Percentiles rank a stretch among this genome's conserved stretches.
phyloP scores from a whole-genome alignment of 148 eudicot genomes.

The Vaccinium myrtillus region DNA sequence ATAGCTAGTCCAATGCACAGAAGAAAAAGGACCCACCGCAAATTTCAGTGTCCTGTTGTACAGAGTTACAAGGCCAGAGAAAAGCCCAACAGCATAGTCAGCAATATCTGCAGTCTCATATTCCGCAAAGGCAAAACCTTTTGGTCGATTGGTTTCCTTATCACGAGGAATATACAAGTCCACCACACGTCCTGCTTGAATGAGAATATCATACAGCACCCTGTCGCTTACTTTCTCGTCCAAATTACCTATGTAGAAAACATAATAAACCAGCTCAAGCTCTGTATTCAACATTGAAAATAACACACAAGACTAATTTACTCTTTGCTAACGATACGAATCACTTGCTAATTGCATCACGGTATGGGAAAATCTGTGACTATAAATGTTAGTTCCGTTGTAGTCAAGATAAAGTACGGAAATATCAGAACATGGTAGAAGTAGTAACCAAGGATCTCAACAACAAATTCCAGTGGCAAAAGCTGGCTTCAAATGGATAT shows the following conservation, averaged over 20 bases:
- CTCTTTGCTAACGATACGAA: background rate
- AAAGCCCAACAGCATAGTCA: conserved; percentile 84
- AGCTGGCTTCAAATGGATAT: too few species aligned
- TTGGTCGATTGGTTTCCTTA: conserved; percentile 80
- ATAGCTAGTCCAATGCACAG: background rate
- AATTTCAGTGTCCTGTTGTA: conserved; percentile 79
- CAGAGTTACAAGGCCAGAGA: conserved; percentile 85
- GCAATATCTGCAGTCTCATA: conserved; percentile 89
- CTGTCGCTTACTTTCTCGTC: conserved; percentile 90
- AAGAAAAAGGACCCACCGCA: conserved; percentile 44
- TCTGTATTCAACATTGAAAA: background rate
- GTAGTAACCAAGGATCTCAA: background rate
- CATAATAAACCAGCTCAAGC: conserved; percentile 8
- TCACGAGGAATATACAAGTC: conserved; percentile 86
- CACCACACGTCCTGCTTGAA: conserved; percentile 89
- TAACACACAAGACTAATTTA: background rate
- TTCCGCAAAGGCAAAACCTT: conserved; percentile 91
- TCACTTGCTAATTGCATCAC: background rate
- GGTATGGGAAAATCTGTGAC: background rate
- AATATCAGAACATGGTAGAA: background rate
- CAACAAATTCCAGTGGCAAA: too few species aligned
- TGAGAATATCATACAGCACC: conserved; percentile 88
- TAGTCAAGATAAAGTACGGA: background rate
- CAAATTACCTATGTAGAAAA: conserved; percentile 56
- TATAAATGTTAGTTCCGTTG: background rate